phyloP scores from a whole-genome alignment of 441 rosid species.

The Corymbia calophylla region DNA sequence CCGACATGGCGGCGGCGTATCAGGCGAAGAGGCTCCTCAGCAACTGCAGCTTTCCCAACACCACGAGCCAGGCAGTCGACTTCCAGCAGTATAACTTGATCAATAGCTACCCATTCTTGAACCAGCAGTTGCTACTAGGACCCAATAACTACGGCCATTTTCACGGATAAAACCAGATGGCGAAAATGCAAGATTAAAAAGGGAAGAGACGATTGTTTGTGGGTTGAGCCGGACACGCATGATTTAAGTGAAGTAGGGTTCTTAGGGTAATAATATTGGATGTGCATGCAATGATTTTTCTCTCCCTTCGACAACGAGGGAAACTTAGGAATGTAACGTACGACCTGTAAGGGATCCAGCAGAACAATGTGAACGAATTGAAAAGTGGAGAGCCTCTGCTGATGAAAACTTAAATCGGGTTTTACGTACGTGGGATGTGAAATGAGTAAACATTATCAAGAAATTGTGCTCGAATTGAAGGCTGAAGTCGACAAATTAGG shows the following conservation, averaged over 20 bases:
- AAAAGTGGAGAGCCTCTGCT: neutral
- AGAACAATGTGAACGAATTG: neutral
- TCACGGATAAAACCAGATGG: constrained; percentile 26
- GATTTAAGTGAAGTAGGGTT: neutral
- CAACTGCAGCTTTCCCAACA: constrained; percentile 34
- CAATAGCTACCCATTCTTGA: constrained; percentile 39
- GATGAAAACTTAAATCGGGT: neutral
- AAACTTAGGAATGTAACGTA: neutral
- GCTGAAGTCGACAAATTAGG: neutral
- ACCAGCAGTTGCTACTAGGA: constrained; percentile 30
- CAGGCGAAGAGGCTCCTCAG: constrained; percentile 40
- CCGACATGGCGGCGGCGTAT: constrained; percentile 31
- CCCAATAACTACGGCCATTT: constrained; percentile 30
- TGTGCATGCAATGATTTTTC: neutral
- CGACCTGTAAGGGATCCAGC: neutral
- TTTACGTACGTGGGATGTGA: neutral
- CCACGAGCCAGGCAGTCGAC: constrained; percentile 23
- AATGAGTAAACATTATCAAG: neutral
- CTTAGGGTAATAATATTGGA: neutral
- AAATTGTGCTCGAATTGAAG: neutral
- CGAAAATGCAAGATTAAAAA: neutral
- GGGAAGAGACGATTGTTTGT: neutral
- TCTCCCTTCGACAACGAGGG: neutral
- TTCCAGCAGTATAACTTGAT: constrained; percentile 25
- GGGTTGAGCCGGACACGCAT: neutral